Base-by-base conservation (phyloP, 2,329 filamentous ascomycete genomes). In the Pseudogymnoascus sp. region DNA sequence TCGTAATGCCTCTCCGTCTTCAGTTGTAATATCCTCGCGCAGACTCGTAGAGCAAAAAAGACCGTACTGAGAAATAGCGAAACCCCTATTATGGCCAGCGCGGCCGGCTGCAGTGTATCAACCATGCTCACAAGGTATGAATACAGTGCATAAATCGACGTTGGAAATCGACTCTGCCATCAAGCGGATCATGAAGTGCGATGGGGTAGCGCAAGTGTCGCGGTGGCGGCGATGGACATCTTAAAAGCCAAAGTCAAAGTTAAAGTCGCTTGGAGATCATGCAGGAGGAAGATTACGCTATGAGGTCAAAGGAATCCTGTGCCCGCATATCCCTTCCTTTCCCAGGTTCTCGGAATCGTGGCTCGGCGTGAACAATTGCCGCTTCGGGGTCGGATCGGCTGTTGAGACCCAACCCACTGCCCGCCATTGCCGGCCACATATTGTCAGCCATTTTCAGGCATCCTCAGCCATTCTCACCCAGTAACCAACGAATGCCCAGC, bases 41-140 rank as follows among this genome's bases (percentile, higher is more conserved):
- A 23, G n/a, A 62, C 16, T 8, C 60, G 33, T n/a, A 62, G 41
- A 33, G 33, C 14, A 55, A 62, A 45, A 19, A 62, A 62, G 16
- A 37, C 23, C 4, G 60, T 62, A 38, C 60, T 62, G 23, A 58
- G 33, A 12, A 45, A 45, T 11, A 62, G 19, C 6, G 60, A 45
- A 16, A 58, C 26, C 31, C 60, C 60, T 23, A 62, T 62, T n/a
- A 62, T 62, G 19, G 60, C 26, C 41, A 62, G 33, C 45, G 60
- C 60, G 19, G 16, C 29, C 23, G 60, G 60, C 31, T 62, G 60
- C 29, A 38, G 41, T 10, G 60, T 62, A 62, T 62, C 60, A 37
- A 62, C 60, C 60, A 62, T 62, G 31, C 41, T 55, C 49, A 33
- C 49, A 26, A 26, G 10, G 29, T 31, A 33, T 55, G 26, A 19